Evolutionary conservation across 495 filamentous ascomycete genomes (phyloP), one percentile per base, ranked within the genome.

Genomic region (Schizothecium vesticola): DNA sequence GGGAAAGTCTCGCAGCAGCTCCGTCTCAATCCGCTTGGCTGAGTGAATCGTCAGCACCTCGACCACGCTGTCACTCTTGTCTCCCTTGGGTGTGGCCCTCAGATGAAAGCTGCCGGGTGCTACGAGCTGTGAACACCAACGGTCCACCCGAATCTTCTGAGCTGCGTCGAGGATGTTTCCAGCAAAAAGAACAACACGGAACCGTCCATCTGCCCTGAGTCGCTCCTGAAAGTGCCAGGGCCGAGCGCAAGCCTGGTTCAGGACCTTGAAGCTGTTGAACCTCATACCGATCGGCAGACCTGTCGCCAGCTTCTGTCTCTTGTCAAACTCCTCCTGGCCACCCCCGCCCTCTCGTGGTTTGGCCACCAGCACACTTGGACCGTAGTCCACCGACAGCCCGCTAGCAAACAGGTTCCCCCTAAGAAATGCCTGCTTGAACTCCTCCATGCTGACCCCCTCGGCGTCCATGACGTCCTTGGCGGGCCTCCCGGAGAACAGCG

Each of bases 1-100:
- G 1, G 87, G 88, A 12, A 91, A 81, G 63, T 90, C 86, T 58
- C 76, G 68, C 19, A 83, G 71, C 70, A 90, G 81, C 67, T 87
- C 84, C 33, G 85, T 83, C 0, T 84, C 76, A 1, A 65, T 77
- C 8, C 84, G 67, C 25, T 82, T 79, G 3, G 83, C 79, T 0
- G 85, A 84, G 67, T 91, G 89, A 12, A 91, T 78, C 1, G 86
- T 87, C 5, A 91, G 77, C 23, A 90, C 75, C 68, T 89, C 89
- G 33, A 91, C 74, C 0, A 86, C 77, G 0, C 80, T 74, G 24
- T 81, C 77, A 22, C 79, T 73, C 1, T 66, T 36, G 12, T 80
- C 75, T 36, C 79, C 81, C 6, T 64, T 64, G 0, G 83, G 80
- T 5, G 85, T 84, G 25, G 82, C 83, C 8, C 81, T 74, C 11